Evolutionary conservation across 2,329 filamentous ascomycete genomes (phyloP).

Genomic region (Calonectria crousiana): DNA sequence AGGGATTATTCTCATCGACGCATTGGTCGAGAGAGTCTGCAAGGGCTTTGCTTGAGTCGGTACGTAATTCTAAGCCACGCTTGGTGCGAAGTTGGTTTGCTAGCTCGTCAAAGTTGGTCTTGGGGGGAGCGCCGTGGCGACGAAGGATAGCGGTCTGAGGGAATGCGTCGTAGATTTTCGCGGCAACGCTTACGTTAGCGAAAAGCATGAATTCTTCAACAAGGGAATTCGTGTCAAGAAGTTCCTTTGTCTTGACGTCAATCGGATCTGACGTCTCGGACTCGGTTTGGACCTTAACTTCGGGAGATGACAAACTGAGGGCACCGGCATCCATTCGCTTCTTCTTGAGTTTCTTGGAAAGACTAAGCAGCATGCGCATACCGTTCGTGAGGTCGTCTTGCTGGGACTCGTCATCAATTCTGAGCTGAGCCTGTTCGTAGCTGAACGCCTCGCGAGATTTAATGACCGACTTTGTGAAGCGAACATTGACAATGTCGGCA

Average conservation of each 20-base stretch:
- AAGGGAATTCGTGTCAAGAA: slow-evolving; percentile 95
- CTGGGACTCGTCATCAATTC: slow-evolving; percentile 90
- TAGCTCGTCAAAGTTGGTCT: slow-evolving; percentile 96
- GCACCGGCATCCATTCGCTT: slow-evolving; percentile 98
- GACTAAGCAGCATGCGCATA: slow-evolving; percentile 86
- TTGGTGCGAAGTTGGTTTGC: slow-evolving; percentile 91
- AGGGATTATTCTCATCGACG: slow-evolving; percentile 83
- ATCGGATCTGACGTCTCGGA: slow-evolving; percentile 96
- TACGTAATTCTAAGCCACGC: slow-evolving; percentile 81
- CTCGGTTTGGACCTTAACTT: slow-evolving; percentile 95
- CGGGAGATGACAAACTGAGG: slow-evolving; percentile 94
- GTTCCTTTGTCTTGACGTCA: slow-evolving; percentile 94
- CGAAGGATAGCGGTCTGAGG: slow-evolving; percentile 95
- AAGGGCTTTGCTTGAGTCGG: slow-evolving; percentile 91
- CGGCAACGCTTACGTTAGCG: slow-evolving; percentile 94
- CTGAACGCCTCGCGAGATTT: slow-evolving; percentile 96
- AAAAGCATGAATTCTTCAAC: slow-evolving; percentile 99
- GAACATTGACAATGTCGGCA: slow-evolving; percentile 85
- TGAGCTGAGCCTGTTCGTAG: slow-evolving; percentile 94
- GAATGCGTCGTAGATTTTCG: slow-evolving; percentile 90
- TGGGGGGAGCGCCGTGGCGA: slow-evolving; percentile 91
- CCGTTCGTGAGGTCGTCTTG: slow-evolving; percentile 90
- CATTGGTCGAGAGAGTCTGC: slow-evolving; percentile 92
- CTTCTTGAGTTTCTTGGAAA: slow-evolving; percentile 93
- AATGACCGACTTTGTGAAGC: slow-evolving; percentile 98